These are phyloP conservation scores for Ganoderma lucidum DNA, from an alignment of 1,284 basidiomycete genomes.

Conservation along the genomic window DNA sequence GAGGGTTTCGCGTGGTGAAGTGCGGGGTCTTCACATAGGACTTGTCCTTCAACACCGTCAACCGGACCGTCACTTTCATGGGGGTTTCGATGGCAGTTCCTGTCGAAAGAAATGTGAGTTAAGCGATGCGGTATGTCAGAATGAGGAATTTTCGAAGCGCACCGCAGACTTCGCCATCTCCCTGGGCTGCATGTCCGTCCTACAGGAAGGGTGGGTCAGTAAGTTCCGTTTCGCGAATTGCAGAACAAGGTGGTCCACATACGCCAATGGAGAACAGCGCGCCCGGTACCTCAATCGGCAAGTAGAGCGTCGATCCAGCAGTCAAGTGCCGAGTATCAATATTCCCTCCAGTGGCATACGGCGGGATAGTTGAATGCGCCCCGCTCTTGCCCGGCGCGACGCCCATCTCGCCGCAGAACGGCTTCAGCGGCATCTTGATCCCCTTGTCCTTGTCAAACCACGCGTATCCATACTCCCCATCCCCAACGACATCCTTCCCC, in stretches of 20 bases:
- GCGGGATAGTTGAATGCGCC: constrained; percentile 67
- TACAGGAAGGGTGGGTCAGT: constrained; percentile 30
- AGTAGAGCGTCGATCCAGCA: constrained; percentile 59
- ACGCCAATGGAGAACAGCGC: constrained; percentile 69
- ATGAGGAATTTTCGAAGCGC: neutral
- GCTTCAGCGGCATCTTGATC: constrained; percentile 56
- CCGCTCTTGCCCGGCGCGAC: constrained; percentile 61
- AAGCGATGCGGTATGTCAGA: neutral
- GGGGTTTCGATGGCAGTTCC: constrained; percentile 71
- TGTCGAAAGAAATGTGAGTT: constrained; percentile 31
- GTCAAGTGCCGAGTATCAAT: constrained; percentile 65
- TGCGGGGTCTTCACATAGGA: constrained; percentile 66
- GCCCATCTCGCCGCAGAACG: constrained; percentile 73
- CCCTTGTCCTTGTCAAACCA: constrained; percentile 57
- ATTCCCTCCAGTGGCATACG: constrained; percentile 68
- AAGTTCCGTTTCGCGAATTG: neutral
- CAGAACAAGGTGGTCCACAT: constrained; percentile 33
- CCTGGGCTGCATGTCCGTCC: constrained; percentile 73
- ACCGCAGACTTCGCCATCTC: constrained; percentile 72
- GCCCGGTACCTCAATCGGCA: constrained; percentile 67
- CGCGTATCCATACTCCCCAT: constrained; percentile 46
- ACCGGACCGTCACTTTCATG: constrained; percentile 60
- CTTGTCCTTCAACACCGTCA: constrained; percentile 64
- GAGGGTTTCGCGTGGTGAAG: constrained; percentile 47
- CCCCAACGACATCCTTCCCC: constrained; percentile 20